Evolutionary conservation across 768 basidiomycete genomes (phyloP), one percentile per base, ranked within the genome.

Genomic region (Cystofilobasidium macerans): DNA sequence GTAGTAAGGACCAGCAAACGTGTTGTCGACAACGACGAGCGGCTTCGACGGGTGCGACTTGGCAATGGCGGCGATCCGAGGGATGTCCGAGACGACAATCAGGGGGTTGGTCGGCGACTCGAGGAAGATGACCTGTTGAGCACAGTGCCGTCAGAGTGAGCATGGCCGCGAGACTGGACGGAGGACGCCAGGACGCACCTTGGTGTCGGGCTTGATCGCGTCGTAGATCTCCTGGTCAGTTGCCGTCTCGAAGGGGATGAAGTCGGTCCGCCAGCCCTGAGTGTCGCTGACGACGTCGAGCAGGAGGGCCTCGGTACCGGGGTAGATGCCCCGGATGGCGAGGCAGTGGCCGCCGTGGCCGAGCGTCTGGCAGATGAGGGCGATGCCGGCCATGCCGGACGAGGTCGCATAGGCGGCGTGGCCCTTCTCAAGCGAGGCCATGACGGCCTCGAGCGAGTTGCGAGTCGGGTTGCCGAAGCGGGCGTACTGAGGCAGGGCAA

Each of bases 71-170:
- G 83, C 81, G 70, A 98, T 83, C 61, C 83, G 82, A 0, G 80
- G 76, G 73, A 98, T 85, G 72, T 90, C 87, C 42, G 93, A 84
- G 43, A 97, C 78, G 22, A 88, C 84, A 14, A 98, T 84, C 1
- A 89, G 89, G 0, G 94, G 94, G 78, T 97, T 98, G 2, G 94
- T 98, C 0, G 93, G 94, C 0, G 88, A 81, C 77, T 99, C 94
- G 70, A 95, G 84, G 92, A 92, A 95, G 63, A 99, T 82, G 14
- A 95, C 80, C 89, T 94, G 69, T 24, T 57, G 47, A 28, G n/a
- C n/a, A n/a, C n/a, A n/a, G n/a, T n/a, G n/a, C n/a, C n/a, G n/a
- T n/a, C n/a, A n/a, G n/a, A n/a, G n/a, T n/a, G n/a, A n/a, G n/a
- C n/a, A n/a, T n/a, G n/a, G n/a, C n/a, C n/a, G n/a, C 22, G 33